Percentiles rank a stretch among this genome's conserved stretches.
Conservation (phyloP, 2,329 filamentous ascomycete genomes). For the Botryotinia narcissicola region DNA sequence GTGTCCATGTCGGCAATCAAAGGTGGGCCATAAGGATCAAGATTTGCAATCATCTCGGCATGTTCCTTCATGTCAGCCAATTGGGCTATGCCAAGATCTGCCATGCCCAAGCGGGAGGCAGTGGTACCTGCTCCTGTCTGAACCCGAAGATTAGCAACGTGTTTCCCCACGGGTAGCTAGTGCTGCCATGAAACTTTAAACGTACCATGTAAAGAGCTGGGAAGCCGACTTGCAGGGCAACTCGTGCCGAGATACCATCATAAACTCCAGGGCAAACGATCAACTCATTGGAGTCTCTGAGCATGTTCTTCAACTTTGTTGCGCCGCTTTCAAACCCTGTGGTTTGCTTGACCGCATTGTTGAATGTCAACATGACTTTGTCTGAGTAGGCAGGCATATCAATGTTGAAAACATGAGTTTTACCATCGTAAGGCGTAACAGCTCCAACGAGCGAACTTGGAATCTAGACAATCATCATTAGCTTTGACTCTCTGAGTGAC, state of each 20-base stretch:
- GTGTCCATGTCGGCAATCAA: conserved; percentile 55
- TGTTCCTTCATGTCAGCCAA: conserved; percentile 52
- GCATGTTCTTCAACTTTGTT: conserved; percentile 21
- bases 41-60: conserved; percentile 52
- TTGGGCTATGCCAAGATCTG: conserved; percentile 50
- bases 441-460: not conserved
- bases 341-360: conserved; percentile 7
- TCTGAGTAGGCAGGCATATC: conserved; percentile 16
- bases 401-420: conserved; percentile 11
- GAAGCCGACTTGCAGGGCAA: conserved; percentile 61
- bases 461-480: not conserved
- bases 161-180: not conserved
- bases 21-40: conserved; percentile 47
- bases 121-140: conserved; percentile 47
- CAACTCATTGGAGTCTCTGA: conserved; percentile 15
- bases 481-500: not conserved
- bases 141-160: not conserved
- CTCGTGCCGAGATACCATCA: conserved; percentile 64
- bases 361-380: conserved; percentile 16
- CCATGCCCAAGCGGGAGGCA: conserved; percentile 47
- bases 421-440: conserved; percentile 9
- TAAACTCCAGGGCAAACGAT: conserved; percentile 57
- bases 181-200: not conserved
- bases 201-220: conserved; percentile 66
- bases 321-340: conserved; percentile 4